Base-by-base conservation (phyloP, 108 stramenopile genomes). In the Skeletonema marinoi region DNA sequence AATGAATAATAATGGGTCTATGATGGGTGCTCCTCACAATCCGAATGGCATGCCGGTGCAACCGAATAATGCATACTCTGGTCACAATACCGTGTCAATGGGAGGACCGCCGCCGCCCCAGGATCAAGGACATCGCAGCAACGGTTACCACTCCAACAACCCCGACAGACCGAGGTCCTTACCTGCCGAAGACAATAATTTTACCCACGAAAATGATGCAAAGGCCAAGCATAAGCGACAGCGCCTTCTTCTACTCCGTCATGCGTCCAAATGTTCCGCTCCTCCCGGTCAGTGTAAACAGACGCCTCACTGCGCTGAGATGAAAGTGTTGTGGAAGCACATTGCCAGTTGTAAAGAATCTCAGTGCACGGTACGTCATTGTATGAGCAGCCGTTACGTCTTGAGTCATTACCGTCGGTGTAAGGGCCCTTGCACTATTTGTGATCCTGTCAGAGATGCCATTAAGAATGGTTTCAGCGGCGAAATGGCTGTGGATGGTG, bases 321-420 rank as follows among this genome's bases (percentile, higher is more conserved):
- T 99, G 99, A 99, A 99, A 85, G 81, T 87, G 50, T 85, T 99
- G 3, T 99, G 99, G 99, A 95, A 96, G 62, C 99, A 99, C 72
- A 98, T 99, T 65, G 96, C 98, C 39, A 94, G 90, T 74, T 99
- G 99, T 78, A 98, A 97, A 77, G 89, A 97, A 65, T 96, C 96
- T 41, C 78, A 90, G 35, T 99, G 99, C 73, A 86, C 86, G 38
- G 89, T 96, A 32, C 92, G 93, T 1, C 99, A 98, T 73, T 99
- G 99, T 83, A 97, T 98, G 75, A 98, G 97, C 48, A 98, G 98
- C 65, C 89, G 99, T 50, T 98, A 98, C 71, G 98, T 99, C 33
- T 84, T 99, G 25, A 97, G 96, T 72, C 99, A 99, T 73, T 98
- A 98, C 82, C 92, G 97, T 51, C 86, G 94, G 41, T 99, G 99